A percentile compares a stretch with the other conserved stretches of the same genome.
phyloP scores from a whole-genome alignment of 305 asterid species.

The Nicotiana rustica region DNA sequence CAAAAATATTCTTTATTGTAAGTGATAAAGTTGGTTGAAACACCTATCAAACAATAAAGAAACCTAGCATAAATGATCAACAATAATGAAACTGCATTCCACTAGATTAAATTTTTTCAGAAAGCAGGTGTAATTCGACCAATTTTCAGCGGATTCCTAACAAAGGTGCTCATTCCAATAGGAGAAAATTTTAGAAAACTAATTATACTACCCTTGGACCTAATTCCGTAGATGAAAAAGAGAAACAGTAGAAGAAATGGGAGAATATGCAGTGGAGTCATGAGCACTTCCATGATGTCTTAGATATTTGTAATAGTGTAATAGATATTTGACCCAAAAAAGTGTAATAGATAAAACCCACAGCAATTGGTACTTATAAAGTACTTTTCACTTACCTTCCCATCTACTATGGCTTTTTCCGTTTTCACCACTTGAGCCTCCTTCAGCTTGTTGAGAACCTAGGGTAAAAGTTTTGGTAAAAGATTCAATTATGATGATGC shows the following conservation, averaged over 20 bases:
- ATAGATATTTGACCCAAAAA: background rate
- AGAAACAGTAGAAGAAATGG: constrained; percentile 27
- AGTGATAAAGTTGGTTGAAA: constrained; percentile 12
- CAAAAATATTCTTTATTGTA: background rate
- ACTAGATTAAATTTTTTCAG: constrained; percentile 22
- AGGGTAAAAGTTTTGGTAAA: constrained; percentile 45
- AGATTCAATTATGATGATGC: constrained; percentile 30
- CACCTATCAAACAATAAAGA: constrained; percentile 5
- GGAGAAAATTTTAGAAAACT: constrained; percentile 9
- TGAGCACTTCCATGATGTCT: background rate
- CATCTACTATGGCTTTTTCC: constrained; percentile 66
- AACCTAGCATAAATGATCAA: constrained; percentile 9
- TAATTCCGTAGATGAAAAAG: constrained; percentile 18
- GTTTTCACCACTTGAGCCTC: constrained; percentile 79
- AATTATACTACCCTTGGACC: constrained; percentile 15
- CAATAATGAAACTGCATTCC: constrained; percentile 1
- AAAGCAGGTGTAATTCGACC: constrained; percentile 16
- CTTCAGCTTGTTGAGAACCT: constrained; percentile 87
- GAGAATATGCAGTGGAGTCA: constrained; percentile 27
- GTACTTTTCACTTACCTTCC: constrained; percentile 59
- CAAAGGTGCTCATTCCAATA: constrained; percentile 1
- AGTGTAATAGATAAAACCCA: constrained; percentile 17
- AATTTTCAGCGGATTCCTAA: constrained; percentile 23
- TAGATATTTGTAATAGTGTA: constrained; percentile 13
- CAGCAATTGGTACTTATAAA: background rate